Evolutionary conservation across 139 green algal genomes (phyloP).

Genomic region (Limnomonas spitsbergensis): DNA sequence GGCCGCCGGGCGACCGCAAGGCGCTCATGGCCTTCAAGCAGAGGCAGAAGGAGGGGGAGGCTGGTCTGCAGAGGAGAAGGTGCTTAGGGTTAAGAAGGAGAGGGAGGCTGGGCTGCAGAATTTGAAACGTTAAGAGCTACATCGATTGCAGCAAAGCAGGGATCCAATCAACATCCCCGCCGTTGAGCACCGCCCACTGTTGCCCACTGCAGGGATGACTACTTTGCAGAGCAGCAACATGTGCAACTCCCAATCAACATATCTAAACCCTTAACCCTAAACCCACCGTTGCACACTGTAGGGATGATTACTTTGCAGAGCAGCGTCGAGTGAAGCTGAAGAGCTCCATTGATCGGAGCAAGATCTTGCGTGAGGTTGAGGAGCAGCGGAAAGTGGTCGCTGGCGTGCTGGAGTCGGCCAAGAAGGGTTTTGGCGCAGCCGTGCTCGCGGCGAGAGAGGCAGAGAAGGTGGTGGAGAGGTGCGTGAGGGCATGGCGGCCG

Average conservation of each 20-base stretch:
- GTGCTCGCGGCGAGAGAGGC: neutral
- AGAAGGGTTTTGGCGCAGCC: neutral
- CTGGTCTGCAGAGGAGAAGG: neutral
- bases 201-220: neutral
- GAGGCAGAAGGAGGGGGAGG: neutral
- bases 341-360: neutral
- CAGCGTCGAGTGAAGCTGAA: neutral
- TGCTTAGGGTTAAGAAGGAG: too few relatives aligned
- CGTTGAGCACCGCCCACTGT: too few relatives aligned
- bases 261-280: too few relatives aligned
- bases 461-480: neutral
- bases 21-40: neutral
- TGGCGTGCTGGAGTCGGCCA: neutral
- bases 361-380: neutral
- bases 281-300: too few relatives aligned
- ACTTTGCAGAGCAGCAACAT: neutral
- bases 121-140: too few relatives aligned
- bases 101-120: too few relatives aligned
- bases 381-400: neutral
- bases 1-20: neutral
- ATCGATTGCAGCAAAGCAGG: too few relatives aligned
- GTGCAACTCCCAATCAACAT: too few relatives aligned
- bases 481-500: too few relatives aligned
- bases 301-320: neutral
- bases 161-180: too few relatives aligned